Evolutionary conservation across 139 green algal species (phyloP).

Genomic region (Volvox reticuliferus): DNA sequence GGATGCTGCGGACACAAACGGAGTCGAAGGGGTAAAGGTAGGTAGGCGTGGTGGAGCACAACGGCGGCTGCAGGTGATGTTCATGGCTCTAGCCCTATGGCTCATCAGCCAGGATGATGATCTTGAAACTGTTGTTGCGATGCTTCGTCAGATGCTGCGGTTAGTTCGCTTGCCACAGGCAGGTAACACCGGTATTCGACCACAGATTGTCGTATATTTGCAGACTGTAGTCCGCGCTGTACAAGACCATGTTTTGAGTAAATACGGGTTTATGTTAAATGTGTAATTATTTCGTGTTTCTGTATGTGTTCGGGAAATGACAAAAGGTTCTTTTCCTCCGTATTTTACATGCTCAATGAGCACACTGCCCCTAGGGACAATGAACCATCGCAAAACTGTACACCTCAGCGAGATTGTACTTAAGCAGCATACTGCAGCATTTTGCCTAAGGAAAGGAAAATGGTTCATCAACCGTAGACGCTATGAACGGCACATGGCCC

Average conservation of each 20-base stretch:
- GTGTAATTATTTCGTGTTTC: background rate
- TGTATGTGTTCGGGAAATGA: no score
- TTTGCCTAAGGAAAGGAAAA: slow-evolving; percentile 4
- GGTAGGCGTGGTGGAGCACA: background rate
- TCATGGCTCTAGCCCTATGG: slow-evolving; percentile 14
- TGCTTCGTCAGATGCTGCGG: background rate
- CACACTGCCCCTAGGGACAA: background rate
- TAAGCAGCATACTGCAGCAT: background rate
- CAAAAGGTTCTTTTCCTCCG: slow-evolving; percentile 20
- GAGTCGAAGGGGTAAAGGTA: no score
- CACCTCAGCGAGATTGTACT: background rate
- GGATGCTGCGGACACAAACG: no score
- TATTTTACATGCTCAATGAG: slow-evolving; percentile 11
- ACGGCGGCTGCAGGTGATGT: background rate
- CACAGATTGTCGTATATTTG: no score
- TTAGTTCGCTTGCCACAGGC: background rate
- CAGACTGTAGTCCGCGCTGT: background rate
- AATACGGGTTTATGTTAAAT: slow-evolving; percentile 11
- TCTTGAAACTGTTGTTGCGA: no score
- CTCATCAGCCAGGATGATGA: background rate
- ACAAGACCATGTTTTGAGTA: background rate
- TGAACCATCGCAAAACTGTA: slow-evolving; percentile 24
- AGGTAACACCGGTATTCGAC: no score
- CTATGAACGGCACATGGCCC: background rate
- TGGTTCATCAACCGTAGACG: background rate